Evolutionary conservation across 169 alveolate genomes (phyloP), one percentile per base, ranked within the genome.

Genomic region (Cryptosporidium meleagridis): DNA sequence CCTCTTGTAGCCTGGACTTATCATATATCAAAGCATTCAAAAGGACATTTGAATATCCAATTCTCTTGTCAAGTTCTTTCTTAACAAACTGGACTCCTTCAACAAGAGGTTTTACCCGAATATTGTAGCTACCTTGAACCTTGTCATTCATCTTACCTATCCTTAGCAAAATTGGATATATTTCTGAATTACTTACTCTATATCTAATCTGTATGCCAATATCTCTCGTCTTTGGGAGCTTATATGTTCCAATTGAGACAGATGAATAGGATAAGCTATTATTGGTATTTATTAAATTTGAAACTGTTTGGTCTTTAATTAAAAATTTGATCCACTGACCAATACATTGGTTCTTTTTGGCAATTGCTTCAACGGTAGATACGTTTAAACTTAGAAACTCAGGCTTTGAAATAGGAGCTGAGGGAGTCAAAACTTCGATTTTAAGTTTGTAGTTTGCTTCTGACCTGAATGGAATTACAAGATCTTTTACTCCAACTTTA

Each of bases 361-460:
- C 62, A 18, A 80, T 65, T 26, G 14, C 51, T 26, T 65, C 75
- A 45, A 80, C 62, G 10, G 35, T 67, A 44, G 80, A 35, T 45
- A 9, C 45, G 62, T 80, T 80, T 41, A 80, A 29, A 12, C 6
- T 61, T 14, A 80, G 5, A 80, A 80, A 80, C 5, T 26, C 62
- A 10, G 89, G 89, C 41, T 62, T 59, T n/a, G 89, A 65, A 61
- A 67, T 37, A 18, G 89, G 89, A 33, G 29, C 80, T 14, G 89
- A 62, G 7, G 55, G 44, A 62, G 62, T 21, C 44, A 62, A 65
- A 18, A 80, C 41, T 44, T 65, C 89, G 14, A 80, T 37, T 14
- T 80, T 65, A 14, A 80, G 58, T 7, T 45, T 45, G 84, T 41
- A 12, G 26, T 65, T 48, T 21, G 41, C 6, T 10, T 59, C 68